Evolutionary conservation across 306 rosid genomes (phyloP).

Genomic region (Arachis hypogaea): DNA sequence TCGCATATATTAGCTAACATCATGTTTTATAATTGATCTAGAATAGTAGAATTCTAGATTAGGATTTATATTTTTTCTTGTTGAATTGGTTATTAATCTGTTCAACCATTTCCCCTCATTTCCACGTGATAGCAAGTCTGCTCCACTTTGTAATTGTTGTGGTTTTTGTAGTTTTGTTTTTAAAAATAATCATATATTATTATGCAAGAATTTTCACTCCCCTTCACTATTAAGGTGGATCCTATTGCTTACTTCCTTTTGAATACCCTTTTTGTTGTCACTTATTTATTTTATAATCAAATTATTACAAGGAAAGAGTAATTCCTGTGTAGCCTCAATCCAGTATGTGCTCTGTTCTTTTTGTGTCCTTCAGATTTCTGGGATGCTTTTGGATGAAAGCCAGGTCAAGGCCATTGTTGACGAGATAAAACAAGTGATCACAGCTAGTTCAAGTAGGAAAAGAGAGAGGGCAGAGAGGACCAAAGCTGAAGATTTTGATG

Average conservation of each 20-base stretch:
- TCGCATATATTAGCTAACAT: constrained; percentile 11
- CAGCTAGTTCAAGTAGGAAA: constrained; percentile 94
- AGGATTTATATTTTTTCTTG: constrained; percentile 11
- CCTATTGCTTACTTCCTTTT: not conserved
- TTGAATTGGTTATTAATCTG: not conserved
- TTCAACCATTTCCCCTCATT: constrained; percentile 17
- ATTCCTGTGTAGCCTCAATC: constrained; percentile 17
- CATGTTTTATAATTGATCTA: constrained; percentile 15
- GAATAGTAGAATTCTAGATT: not conserved
- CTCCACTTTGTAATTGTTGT: not conserved
- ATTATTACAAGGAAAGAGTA: not conserved
- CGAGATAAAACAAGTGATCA: constrained; percentile 89
- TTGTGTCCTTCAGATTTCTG: constrained; percentile 66
- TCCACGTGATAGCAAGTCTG: not conserved
- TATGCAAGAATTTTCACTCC: constrained; percentile 4
- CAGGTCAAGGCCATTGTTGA: constrained; percentile 88
- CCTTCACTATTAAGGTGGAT: constrained; percentile 10
- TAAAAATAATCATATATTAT: not conserved
- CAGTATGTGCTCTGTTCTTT: constrained; percentile 19
- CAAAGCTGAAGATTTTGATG: constrained; percentile 97
- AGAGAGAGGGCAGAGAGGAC: constrained; percentile 85
- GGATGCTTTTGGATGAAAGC: constrained; percentile 84
- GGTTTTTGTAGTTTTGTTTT: constrained; percentile 18
- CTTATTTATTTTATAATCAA: not conserved
- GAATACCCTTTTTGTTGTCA: not conserved